These are phyloP conservation scores for Oryza punctata DNA, from an alignment of 176 grass and related monocot species.

Conservation along the genomic window DNA sequence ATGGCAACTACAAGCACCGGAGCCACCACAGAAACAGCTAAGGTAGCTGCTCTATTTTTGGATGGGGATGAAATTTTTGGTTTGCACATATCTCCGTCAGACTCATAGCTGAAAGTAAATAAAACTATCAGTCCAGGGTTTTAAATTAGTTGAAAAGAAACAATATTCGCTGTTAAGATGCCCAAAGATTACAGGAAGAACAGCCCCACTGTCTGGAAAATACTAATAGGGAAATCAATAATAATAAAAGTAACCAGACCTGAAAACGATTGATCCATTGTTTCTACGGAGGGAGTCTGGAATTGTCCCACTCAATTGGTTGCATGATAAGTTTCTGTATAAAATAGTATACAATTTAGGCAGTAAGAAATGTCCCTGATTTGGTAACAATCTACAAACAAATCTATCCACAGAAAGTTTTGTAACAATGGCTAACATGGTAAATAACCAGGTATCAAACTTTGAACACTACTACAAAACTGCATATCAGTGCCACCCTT, in stretches of 20 bases:
- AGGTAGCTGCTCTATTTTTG: not conserved
- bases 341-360: not conserved
- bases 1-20: not conserved
- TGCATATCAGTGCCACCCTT: too few species aligned
- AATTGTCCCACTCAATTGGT: constrained; percentile 1
- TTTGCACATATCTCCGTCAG: not conserved
- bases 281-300: not conserved
- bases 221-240: not conserved
- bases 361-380: not conserved
- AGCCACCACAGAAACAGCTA: constrained; percentile 21
- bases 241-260: not conserved
- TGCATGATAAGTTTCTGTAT: constrained; percentile 43
- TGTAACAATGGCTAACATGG: too few species aligned
- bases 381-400: too few species aligned
- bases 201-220: not conserved
- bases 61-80: not conserved
- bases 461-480: too few species aligned
- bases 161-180: not conserved
- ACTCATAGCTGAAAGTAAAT: constrained; percentile 3
- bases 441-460: too few species aligned
- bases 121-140: not conserved
- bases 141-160: not conserved
- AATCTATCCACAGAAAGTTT: too few species aligned
- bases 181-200: not conserved
- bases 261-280: not conserved